Conservation (phyloP, 306 rosid genomes). For the Chamaecrista fasciculata region DNA sequence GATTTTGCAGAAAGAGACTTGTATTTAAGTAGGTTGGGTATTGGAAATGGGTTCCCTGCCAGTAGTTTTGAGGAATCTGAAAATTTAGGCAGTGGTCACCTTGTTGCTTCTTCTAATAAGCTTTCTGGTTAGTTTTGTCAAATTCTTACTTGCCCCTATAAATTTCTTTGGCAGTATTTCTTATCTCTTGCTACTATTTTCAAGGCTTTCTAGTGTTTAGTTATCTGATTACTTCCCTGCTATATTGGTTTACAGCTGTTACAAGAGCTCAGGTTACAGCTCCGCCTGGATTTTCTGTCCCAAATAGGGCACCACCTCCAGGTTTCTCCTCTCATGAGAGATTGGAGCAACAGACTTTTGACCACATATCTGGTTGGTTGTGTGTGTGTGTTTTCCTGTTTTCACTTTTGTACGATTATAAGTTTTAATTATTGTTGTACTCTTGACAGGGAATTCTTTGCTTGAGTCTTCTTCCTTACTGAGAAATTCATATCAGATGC, state of each 20-base stretch:
- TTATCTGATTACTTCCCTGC: constrained; percentile 20
- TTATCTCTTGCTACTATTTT: background rate
- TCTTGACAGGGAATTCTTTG: constrained; percentile 59
- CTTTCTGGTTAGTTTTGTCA: constrained; percentile 55
- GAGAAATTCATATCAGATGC: constrained; percentile 65
- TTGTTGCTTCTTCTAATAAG: constrained; percentile 48
- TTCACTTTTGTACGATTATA: background rate
- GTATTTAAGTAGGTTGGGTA: constrained; percentile 44
- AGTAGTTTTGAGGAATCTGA: constrained; percentile 51
- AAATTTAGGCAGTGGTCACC: constrained; percentile 37
- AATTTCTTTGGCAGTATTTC: background rate
- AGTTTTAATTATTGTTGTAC: background rate
- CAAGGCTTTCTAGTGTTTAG: background rate
- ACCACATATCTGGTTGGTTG: constrained; percentile 63
- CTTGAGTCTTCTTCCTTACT: constrained; percentile 48
- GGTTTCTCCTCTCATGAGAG: constrained; percentile 85
- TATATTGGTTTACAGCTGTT: constrained; percentile 41
- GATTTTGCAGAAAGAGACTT: constrained; percentile 54
- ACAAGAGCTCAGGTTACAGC: constrained; percentile 79
- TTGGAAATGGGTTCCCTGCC: constrained; percentile 52
- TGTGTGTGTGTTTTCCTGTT: background rate
- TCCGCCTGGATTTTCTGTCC: constrained; percentile 87
- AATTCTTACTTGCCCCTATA: constrained; percentile 9
- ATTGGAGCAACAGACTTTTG: constrained; percentile 60
- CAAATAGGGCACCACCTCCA: constrained; percentile 80